phyloP scores from a whole-genome alignment of 2,329 filamentous ascomycete genomes.

The Talaromyces piceae region DNA sequence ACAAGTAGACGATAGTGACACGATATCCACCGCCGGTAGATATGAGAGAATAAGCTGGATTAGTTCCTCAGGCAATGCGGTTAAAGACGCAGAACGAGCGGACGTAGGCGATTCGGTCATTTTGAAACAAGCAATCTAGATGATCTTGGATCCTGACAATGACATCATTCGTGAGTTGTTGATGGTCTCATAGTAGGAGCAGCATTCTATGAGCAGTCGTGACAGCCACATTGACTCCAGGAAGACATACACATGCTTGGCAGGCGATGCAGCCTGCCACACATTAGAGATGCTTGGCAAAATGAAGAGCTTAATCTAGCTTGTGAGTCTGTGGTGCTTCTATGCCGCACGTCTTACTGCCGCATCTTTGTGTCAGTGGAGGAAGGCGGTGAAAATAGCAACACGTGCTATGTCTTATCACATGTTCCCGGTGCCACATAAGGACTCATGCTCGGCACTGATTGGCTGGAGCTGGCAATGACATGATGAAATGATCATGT shows the following conservation, averaged over 20 bases:
- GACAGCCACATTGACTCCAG: neutral
- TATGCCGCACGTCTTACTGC: too few relatives aligned
- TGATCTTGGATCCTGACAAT: neutral
- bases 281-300: neutral
- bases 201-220: neutral
- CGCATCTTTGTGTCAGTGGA: too few relatives aligned
- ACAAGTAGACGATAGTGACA: slow-evolving; percentile 54
- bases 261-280: neutral
- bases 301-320: neutral
- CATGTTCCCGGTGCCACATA: too few relatives aligned
- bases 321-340: neutral
- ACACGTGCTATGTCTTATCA: too few relatives aligned
- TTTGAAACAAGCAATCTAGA: slow-evolving; percentile 8
- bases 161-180: neutral
- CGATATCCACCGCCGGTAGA: slow-evolving; percentile 59
- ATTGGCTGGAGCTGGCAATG: too few relatives aligned
- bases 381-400: too few relatives aligned
- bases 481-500: neutral
- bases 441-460: too few relatives aligned
- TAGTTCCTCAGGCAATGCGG: slow-evolving; percentile 63
- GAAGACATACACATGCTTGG: neutral
- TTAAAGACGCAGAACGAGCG: slow-evolving; percentile 11
- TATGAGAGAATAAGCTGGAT: slow-evolving; percentile 63
- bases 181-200: neutral
- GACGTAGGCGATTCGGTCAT: neutral